Evolutionary conservation across 495 filamentous ascomycete species (phyloP).

Genomic region (Penicillium subrubescens): DNA sequence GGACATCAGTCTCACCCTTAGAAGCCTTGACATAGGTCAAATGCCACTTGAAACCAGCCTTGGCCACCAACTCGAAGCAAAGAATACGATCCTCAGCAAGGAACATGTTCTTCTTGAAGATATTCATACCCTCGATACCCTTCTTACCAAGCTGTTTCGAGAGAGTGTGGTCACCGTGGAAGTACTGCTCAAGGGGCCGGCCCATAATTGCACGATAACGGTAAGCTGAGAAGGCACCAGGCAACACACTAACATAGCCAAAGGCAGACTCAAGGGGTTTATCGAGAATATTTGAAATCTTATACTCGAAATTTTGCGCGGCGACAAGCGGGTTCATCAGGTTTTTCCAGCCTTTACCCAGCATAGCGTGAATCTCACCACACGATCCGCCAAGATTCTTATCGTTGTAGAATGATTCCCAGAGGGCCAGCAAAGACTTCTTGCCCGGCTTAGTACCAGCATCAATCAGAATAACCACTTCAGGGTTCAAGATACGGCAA

Average conservation of each 20-base stretch:
- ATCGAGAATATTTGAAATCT: constrained; percentile 97
- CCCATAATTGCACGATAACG: constrained; percentile 97
- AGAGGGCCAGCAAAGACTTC: constrained; percentile 88
- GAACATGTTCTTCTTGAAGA: constrained; percentile 99
- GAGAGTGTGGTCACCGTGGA: constrained; percentile 97
- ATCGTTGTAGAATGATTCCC: constrained; percentile 99
- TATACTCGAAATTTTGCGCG: constrained; percentile 98
- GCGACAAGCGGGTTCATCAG: constrained; percentile 92
- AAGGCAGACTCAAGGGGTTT: constrained; percentile 97
- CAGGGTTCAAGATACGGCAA: constrained; percentile 92
- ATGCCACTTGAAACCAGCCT: constrained; percentile 98
- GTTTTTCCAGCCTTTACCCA: constrained; percentile 87
- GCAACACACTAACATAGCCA: constrained; percentile 94
- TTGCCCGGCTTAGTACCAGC: constrained; percentile 93
- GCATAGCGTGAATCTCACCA: constrained; percentile 98
- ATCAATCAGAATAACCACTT: constrained; percentile 94
- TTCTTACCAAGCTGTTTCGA: constrained; percentile 94
- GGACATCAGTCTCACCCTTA: constrained; percentile 98
- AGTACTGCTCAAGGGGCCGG: constrained; percentile 94
- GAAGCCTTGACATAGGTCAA: constrained; percentile 96
- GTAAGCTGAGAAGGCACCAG: constrained; percentile 98
- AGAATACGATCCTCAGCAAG: constrained; percentile 99
- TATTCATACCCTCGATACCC: constrained; percentile 99
- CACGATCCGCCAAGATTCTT: constrained; percentile 96
- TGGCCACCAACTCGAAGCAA: constrained; percentile 97